Base-by-base conservation (phyloP, 2,329 filamentous ascomycete species). In the Coccinonectria pachysandricola region DNA sequence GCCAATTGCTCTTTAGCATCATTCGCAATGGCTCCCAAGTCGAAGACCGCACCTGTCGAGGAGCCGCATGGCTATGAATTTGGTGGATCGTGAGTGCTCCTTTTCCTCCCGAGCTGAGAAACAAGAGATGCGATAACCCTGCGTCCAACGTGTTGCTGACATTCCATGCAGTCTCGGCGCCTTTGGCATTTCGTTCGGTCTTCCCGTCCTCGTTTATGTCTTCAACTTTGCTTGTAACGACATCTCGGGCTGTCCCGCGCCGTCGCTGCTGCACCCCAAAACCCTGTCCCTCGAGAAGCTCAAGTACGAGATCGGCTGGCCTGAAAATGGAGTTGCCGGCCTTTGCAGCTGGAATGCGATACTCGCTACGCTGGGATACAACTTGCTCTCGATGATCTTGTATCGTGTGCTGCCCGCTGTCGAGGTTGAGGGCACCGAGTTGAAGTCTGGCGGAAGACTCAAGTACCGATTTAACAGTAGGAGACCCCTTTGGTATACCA, bases 211-310 rank as follows among this genome's bases (percentile, higher is more conserved):
- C 38, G 71, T 85, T 43, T 93, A 91, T 58, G 52, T 76, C 43
- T 79, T 88, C 49, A 69, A 77, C 23, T 93, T 95, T 50, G 64
- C 79, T 45, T 95, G 88, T 68, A 96, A 95, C 60, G 87, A 96
- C 53, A 64, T 92, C 37, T 79, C 84, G 7, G 88, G 91, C 32
- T 96, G 91, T 50, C 91, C 88, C 23, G 78, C 83, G 3, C 85
- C 87, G 4, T 85, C 82, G 4, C 65, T 88, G 7, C 68, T 93
- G 19, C 66, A 69, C 40, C 86, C 82, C 16, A 75, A 69, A 30
- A 79, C 71, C 7, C 59, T 94, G 33, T 75, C 75, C 21, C 60
- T 86, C 24, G 71, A 78, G 12, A 70, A 72, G 43, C 60, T 95
- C 42, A 91, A 88, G 61, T 52, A 63, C 29, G 85, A 95, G 48